Base-by-base conservation (phyloP, 169 alveolate genomes). In the Perkinsus olseni region DNA sequence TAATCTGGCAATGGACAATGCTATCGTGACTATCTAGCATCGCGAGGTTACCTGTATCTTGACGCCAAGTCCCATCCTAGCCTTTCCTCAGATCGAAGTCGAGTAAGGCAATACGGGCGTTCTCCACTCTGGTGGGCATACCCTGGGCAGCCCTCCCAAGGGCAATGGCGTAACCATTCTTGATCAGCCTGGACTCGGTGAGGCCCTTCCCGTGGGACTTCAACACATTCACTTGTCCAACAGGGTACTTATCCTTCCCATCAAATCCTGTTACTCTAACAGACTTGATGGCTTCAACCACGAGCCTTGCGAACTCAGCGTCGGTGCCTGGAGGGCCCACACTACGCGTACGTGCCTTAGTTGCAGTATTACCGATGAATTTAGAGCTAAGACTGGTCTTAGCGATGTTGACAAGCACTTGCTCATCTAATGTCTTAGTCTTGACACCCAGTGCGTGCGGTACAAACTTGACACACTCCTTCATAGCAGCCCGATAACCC, bases 21-120 rank as follows among this genome's bases (percentile, higher is more conserved):
- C 82, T 38, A n/a, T n/a, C n/a, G n/a, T n/a, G n/a, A n/a, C n/a
- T n/a, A n/a, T n/a, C n/a, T n/a, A n/a, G n/a, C n/a, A n/a, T n/a
- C n/a, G n/a, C n/a, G n/a, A n/a, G n/a, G n/a, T n/a, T 94, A 95
- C 82, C 82, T 62, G 82, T 62, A 62, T 62, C 34, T 62, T 62
- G 10, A 62, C 98, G 6, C 99, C 99, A 97, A 98, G 96, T 92
- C 98, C 98, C 95, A 98, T 97, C 94, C 99, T 97, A 96, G 98
- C 98, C 95, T 98, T 99, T 92, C n/a, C 98, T 98, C 74, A 99
- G 95, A 90, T 99, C 98, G 97, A 99, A 98, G 96, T 99, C 99
- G 94, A 99, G 95, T 95, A 99, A 97, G 31, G 99, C 99, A 39
- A 99, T 98, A 94, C 98, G 98, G 38, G 99, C 99, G 92, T 98